Evolutionary conservation across 345 rosid species (phyloP).

Genomic region (Pistacia atlantica): DNA sequence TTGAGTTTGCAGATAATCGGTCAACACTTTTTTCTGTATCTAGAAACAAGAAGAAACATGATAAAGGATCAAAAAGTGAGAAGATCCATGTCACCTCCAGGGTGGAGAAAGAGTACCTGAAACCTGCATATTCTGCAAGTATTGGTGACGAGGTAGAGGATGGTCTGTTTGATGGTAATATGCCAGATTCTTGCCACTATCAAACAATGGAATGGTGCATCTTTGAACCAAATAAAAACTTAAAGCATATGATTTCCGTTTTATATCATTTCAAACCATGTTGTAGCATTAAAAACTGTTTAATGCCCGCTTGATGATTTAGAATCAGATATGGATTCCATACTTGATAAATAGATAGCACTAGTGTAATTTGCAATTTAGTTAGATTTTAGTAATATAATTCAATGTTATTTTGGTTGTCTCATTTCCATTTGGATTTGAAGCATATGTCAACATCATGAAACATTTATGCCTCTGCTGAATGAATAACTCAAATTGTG

Average conservation of each 20-base stretch:
- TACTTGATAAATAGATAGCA: not conserved
- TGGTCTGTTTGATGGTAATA: conserved; percentile 88
- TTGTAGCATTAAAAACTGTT: not conserved
- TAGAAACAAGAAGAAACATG: conserved; percentile 68
- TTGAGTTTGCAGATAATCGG: not conserved
- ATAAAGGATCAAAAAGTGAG: conserved; percentile 47
- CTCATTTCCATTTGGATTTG: not conserved
- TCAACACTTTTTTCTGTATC: conserved; percentile 16
- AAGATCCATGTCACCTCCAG: conserved; percentile 65
- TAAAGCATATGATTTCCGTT: not conserved
- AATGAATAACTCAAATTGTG: not conserved
- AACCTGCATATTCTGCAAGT: conserved; percentile 80
- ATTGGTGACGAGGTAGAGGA: conserved; percentile 87
- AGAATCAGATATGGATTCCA: not conserved
- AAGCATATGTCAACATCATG: not conserved
- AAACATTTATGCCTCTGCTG: conserved; percentile 7
- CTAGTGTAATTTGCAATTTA: not conserved
- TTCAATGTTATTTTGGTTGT: not conserved
- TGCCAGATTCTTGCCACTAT: conserved; percentile 11
- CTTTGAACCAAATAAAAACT: conserved; percentile 1
- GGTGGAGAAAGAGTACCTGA: conserved; percentile 93
- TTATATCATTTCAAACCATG: not conserved
- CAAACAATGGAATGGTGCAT: not conserved
- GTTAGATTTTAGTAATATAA: not conserved
- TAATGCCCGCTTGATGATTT: not conserved